Percentiles rank a stretch among this genome's conserved stretches.
Evolutionary conservation across 78 protist species (phyloP).

Genomic region (Dictyostelium citrinum): DNA sequence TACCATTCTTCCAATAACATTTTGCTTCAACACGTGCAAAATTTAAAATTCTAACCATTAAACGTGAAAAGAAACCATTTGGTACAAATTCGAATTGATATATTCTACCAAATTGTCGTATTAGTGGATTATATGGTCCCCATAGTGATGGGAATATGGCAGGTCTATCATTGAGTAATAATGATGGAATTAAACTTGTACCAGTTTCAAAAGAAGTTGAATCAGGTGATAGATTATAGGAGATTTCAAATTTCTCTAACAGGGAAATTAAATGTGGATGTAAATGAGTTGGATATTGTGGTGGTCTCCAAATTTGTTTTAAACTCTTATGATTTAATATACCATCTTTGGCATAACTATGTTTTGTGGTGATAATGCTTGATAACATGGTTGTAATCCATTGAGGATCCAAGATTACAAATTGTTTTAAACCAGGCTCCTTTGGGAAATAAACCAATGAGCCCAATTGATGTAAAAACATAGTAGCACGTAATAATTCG

Average conservation of each 20-base stretch:
- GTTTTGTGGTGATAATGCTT: slow-evolving; percentile 64
- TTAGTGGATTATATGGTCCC: slow-evolving; percentile 1
- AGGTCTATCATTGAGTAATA: slow-evolving; percentile 35
- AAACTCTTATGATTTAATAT: slow-evolving; percentile 49
- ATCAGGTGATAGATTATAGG: slow-evolving; percentile 13
- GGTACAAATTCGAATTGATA: slow-evolving; percentile 78
- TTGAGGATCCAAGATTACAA: slow-evolving; percentile 78
- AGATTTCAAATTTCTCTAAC: slow-evolving; percentile 80
- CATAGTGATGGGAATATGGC: slow-evolving; percentile 5
- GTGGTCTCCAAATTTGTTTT: slow-evolving; percentile 80
- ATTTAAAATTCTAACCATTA: slow-evolving; percentile 73
- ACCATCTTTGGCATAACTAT: slow-evolving; percentile 69
- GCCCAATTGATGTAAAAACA: slow-evolving; percentile 71
- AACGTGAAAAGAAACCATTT: slow-evolving; percentile 79
- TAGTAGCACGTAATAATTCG: slow-evolving; percentile 60
- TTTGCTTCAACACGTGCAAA: slow-evolving; percentile 58
- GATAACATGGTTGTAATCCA: slow-evolving; percentile 73
- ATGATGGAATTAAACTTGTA: slow-evolving; percentile 41
- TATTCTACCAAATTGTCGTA: slow-evolving; percentile 41
- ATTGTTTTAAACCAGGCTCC: slow-evolving; percentile 58
- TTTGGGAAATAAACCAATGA: slow-evolving; percentile 73
- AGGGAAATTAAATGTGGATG: slow-evolving; percentile 64
- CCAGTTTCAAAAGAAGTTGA: slow-evolving; percentile 14
- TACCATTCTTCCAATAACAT: slow-evolving; percentile 82
- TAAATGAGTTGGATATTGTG: slow-evolving; percentile 68